Conservation (phyloP, 2,329 filamentous ascomycete species). For the Fusarium irregulare region DNA sequence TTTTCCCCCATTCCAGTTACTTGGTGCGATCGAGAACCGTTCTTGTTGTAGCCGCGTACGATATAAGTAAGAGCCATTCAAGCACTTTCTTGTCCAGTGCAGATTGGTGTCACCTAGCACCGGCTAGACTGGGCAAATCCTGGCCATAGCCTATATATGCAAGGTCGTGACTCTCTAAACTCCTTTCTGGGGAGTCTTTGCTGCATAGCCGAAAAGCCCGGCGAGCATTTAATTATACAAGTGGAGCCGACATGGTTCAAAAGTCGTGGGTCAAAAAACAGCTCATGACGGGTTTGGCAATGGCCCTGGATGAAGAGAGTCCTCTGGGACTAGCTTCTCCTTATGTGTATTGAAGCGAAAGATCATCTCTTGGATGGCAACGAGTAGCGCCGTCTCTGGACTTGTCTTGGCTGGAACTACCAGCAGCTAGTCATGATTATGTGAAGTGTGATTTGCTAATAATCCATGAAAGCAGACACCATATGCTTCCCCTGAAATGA, state of each 20-base stretch:
- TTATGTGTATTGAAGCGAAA: constrained; percentile 16
- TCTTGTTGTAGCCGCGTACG: constrained; percentile 4
- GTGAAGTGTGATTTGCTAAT: constrained; percentile 32
- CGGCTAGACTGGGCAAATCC: neutral
- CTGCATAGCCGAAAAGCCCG: constrained; percentile 13
- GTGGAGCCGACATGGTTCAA: constrained; percentile 30
- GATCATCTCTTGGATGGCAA: constrained; percentile 32
- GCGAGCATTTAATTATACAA: constrained; percentile 26
- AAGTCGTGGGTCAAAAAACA: constrained; percentile 34
- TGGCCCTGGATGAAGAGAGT: constrained; percentile 5
- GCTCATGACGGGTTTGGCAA: constrained; percentile 28
- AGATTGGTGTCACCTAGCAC: neutral
- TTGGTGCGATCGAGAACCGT: constrained; percentile 8
- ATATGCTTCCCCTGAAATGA: constrained; percentile 20
- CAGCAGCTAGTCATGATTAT: constrained; percentile 29
- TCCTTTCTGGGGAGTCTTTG: constrained; percentile 10
- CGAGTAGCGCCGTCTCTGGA: constrained; percentile 21
- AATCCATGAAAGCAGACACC: constrained; percentile 9
- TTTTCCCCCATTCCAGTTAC: constrained; percentile 24
- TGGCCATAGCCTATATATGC: constrained; percentile 1
- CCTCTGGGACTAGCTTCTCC: constrained; percentile 24
- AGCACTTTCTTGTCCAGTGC: neutral
- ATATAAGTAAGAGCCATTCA: neutral
- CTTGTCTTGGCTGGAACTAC: constrained; percentile 36
- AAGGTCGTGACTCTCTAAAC: constrained; percentile 1